phyloP scores from a whole-genome alignment of 139 green algal genomes.

The Coelastrella sp. region DNA sequence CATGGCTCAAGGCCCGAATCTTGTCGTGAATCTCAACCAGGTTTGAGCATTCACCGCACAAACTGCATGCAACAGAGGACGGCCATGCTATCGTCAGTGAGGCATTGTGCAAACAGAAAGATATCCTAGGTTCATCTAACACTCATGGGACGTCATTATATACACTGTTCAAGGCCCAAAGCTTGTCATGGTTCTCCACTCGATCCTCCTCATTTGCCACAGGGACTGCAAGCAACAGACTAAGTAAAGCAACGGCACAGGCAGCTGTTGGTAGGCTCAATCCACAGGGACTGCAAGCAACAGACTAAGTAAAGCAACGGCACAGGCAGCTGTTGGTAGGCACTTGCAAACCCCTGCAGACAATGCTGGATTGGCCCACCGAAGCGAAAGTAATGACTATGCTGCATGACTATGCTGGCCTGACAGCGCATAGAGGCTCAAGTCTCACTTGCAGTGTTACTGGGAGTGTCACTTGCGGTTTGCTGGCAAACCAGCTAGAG shows the following conservation, averaged over 20 bases:
- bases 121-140: not conserved
- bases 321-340: no score
- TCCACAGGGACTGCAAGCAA: conserved; percentile 68
- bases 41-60: conserved; percentile 81
- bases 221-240: conserved; percentile 61
- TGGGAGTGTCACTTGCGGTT: no score
- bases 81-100: not conserved
- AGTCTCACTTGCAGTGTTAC: no score
- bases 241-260: no score
- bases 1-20: conserved; percentile 76
- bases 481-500: no score
- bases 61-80: conserved; percentile 25
- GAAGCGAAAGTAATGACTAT: no score
- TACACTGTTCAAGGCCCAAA: conserved; percentile 75
- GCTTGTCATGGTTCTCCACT: conserved; percentile 86
- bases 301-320: not conserved
- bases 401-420: no score
- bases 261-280: no score
- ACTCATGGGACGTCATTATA: conserved; percentile 77
- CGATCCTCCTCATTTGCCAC: conserved; percentile 75
- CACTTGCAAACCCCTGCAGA: no score
- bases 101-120: not conserved
- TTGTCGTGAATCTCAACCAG: conserved; percentile 86
- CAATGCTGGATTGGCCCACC: no score
- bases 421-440: no score